A percentile compares a stretch with the other conserved stretches of the same genome.
phyloP scores from a whole-genome alignment of 2,329 filamentous ascomycete species.

The Curvularia spicifera region DNA sequence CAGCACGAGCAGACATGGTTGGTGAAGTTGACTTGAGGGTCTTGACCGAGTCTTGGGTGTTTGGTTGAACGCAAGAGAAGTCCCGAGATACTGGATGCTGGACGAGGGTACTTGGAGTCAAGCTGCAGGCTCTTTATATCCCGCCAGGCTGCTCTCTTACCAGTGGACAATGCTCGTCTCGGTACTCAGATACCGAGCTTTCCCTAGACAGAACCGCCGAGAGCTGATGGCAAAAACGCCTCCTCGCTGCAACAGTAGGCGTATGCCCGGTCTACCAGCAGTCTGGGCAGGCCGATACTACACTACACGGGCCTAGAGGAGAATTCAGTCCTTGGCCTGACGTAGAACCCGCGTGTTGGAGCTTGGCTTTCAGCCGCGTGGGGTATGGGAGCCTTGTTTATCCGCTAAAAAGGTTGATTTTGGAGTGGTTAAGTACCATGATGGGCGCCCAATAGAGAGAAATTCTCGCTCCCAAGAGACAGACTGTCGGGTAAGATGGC shows the following conservation, averaged over 20 bases:
- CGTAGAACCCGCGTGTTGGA: conserved; percentile 24
- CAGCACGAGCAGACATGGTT: conserved; percentile 37
- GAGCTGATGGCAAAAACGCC: conserved; percentile 22
- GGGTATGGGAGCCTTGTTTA: conserved; percentile 18
- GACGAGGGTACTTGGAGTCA: conserved; percentile 16
- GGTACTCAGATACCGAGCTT: conserved; percentile 29
- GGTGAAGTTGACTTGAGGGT: conserved; percentile 11
- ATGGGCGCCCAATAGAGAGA: conserved; percentile 32
- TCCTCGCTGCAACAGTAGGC: conserved; percentile 17
- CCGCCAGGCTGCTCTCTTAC: neutral
- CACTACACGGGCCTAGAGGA: conserved; percentile 14
- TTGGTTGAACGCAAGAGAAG: conserved; percentile 24
- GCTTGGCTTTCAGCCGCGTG: conserved; percentile 16
- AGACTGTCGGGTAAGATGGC: conserved; percentile 18
- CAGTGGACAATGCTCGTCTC: conserved; percentile 10
- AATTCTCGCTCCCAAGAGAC: conserved; percentile 27
- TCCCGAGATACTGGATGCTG: conserved; percentile 33
- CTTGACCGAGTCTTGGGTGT: conserved; percentile 8
- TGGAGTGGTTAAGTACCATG: conserved; percentile 35
- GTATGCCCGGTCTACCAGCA: conserved; percentile 9
- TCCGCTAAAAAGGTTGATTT: conserved; percentile 12
- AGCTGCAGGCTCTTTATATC: conserved; percentile 31
- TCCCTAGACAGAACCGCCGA: conserved; percentile 19
- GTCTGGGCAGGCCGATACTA: conserved; percentile 14
- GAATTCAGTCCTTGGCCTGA: conserved; percentile 26